Base-by-base conservation (phyloP, 2,329 filamentous ascomycete genomes). In the Teratosphaeria zuluensis region DNA sequence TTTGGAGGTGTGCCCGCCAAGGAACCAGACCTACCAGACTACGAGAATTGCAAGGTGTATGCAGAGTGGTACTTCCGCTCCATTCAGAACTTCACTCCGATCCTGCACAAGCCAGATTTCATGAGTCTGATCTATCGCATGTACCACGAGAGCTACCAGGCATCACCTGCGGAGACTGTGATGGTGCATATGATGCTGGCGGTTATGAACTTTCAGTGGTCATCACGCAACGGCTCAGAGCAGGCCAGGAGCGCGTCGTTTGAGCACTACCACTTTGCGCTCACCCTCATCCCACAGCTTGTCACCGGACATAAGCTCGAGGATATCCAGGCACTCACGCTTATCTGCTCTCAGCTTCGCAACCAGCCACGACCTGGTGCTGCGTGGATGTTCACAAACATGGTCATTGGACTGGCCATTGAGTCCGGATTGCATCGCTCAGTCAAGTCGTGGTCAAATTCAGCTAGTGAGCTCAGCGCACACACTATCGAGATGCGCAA, bases 121-220 rank as follows among this genome's bases (percentile, higher is more conserved):
- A 81, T 89, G 77, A 76, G 78, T 54, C 71, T 92, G 66, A 84
- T 91, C 76, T 77, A 77, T 6, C 80, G 82, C 60, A 81, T 90
- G 57, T 91, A 91, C 69, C 85, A 90, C 65, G 86, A 91, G 56
- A 76, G 70, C 57, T 89, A 86, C 69, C 76, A 80, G 55, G 81
- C 88, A 0, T 81, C 82, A 0, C 72, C 81, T 0, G 80, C 87
- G 1, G 85, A 94, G 68, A 79, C 80, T 1, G 87, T 89, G 48
- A 83, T 84, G 59, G 80, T 91, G 0, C 87, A 92, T 71, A 89
- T 92, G 84, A 81, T 94, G 51, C 85, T 94, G 59, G 86, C 88
- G 11, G 85, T 85, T 55, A 87, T 92, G 65, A 85, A 86, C 68
- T 90, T 88, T 64, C 89, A 95, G 65, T 88, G 85, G 60, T 86